Percentiles rank a stretch among this genome's conserved stretches.
These are phyloP conservation scores for Ustilago hordei DNA, from an alignment of 1,284 basidiomycete species.

Conservation along the genomic window DNA sequence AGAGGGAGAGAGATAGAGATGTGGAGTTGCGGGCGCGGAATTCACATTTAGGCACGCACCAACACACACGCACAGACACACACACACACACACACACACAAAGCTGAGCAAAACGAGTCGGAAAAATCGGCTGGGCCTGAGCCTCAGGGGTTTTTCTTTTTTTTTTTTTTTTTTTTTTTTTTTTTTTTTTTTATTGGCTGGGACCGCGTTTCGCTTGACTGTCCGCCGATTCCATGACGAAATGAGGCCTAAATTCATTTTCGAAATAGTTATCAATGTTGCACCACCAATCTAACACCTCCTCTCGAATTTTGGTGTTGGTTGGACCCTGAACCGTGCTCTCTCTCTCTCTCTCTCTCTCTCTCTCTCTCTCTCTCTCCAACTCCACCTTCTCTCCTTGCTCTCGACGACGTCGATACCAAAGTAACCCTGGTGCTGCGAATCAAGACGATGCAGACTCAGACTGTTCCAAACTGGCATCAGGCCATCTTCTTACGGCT, in stretches of 20 bases:
- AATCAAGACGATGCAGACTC: slow-evolving; percentile 16
- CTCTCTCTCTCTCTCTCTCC: background rate
- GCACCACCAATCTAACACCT: background rate
- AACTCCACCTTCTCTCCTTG: background rate
- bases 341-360: background rate
- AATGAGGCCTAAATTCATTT: slow-evolving; percentile 6
- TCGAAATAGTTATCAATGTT: background rate
- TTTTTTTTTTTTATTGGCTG: background rate
- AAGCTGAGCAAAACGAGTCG: background rate
- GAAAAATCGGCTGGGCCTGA: background rate
- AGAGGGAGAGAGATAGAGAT: slow-evolving; percentile 14
- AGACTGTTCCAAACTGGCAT: slow-evolving; percentile 50
- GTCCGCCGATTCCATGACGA: slow-evolving; percentile 10
- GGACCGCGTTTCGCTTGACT: background rate
- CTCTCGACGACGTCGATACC: background rate
- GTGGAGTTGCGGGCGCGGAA: slow-evolving; percentile 13
- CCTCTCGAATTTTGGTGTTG: background rate
- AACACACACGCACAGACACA: background rate
- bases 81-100: slow-evolving; percentile 1
- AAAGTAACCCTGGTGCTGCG: background rate
- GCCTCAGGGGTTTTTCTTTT: slow-evolving; percentile 4
- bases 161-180: background rate
- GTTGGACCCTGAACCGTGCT: slow-evolving; percentile 25
- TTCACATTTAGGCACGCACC: background rate
- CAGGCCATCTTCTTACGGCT: slow-evolving; percentile 53